Base-by-base conservation (phyloP, 2,329 filamentous ascomycete genomes). In the Ophiocordyceps australis region DNA sequence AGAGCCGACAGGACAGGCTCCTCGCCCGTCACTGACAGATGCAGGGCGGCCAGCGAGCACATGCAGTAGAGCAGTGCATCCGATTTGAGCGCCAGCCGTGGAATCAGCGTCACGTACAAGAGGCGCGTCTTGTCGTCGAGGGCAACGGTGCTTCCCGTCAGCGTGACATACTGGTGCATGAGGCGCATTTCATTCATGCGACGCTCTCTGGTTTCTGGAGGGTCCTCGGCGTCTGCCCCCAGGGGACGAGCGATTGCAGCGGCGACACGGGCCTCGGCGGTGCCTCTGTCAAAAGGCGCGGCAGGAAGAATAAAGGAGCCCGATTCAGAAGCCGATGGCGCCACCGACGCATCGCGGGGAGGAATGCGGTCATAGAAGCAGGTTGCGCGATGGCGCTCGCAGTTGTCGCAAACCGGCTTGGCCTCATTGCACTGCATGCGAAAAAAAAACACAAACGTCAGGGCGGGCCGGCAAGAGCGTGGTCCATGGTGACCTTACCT, bases 311-410 rank as follows among this genome's bases (percentile, higher is more conserved):
- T n/a, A n/a, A n/a, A n/a, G n/a, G n/a, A n/a, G n/a, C n/a, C n/a
- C n/a, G n/a, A n/a, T n/a, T n/a, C n/a, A n/a, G n/a, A n/a, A n/a
- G n/a, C n/a, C n/a, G n/a, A n/a, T n/a, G n/a, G n/a, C n/a, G n/a
- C 25, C 16, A 28, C 24, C 10, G 28, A 26, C 2, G 21, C 22
- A 14, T 26, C 24, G 23, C 15, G 22, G 11, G 30, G 26, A 8
- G 26, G 25, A n/a, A 28, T 25, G 1, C 35, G 35, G 27, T 37
- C 35, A 23, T 37, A 37, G 20, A 37, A 20, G 25, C 35, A 37
- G 9, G 26, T 20, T 5, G 29, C 28, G 10, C 33, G 15, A 20
- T 33, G 29, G 1, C 33, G 26, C 24, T 31, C 22, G 26, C 35
- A 37, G 17, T 32, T 33, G 13, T 30, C 30, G 22, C 35, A 37